A percentile compares a stretch with the other conserved stretches of the same genome.
These are phyloP conservation scores for Blastobotrys apis DNA, from an alignment of 1,139 yeast species.

Conservation along the genomic window DNA sequence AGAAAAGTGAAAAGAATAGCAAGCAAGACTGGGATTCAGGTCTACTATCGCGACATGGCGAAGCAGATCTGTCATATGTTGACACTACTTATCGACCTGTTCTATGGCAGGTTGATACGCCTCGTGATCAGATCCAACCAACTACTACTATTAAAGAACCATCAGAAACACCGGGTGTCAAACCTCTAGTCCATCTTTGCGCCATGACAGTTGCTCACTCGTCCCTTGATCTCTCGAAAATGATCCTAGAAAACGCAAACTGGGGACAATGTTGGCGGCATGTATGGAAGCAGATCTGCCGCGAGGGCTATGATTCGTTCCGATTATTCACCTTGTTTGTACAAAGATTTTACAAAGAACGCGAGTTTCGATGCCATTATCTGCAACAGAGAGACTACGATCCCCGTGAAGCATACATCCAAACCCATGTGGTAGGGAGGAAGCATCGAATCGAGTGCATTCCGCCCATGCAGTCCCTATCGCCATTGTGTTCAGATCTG, in stretches of 20 bases:
- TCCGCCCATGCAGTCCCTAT: constrained; percentile 1
- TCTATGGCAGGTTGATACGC: constrained; percentile 8
- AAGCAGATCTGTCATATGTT: constrained; percentile 6
- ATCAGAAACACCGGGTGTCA: too few relatives aligned
- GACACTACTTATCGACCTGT: constrained; percentile 12
- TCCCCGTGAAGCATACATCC: constrained; percentile 1
- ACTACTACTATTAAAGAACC: too few relatives aligned
- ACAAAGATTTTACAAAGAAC: constrained; percentile 20
- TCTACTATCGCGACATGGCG: neutral
- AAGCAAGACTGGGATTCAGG: too few relatives aligned
- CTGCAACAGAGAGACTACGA: neutral
- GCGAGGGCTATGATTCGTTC: constrained; percentile 27
- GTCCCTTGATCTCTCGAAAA: neutral
- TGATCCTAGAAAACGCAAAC: neutral
- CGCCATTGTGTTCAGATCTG: neutral
- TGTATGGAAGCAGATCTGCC: constrained; percentile 27
- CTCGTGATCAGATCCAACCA: too few relatives aligned
- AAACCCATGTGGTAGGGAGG: neutral
- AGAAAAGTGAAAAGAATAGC: too few relatives aligned
- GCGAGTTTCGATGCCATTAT: constrained; percentile 24
- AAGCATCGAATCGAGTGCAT: constrained; percentile 10
- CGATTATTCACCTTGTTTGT: constrained; percentile 25
- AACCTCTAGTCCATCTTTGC: too few relatives aligned
- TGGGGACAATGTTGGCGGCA: constrained; percentile 21
- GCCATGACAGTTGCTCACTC: neutral